Evolutionary conservation across 306 rosid genomes (phyloP), one percentile per base, ranked within the genome.

Genomic region (Psophocarpus tetragonolobus): DNA sequence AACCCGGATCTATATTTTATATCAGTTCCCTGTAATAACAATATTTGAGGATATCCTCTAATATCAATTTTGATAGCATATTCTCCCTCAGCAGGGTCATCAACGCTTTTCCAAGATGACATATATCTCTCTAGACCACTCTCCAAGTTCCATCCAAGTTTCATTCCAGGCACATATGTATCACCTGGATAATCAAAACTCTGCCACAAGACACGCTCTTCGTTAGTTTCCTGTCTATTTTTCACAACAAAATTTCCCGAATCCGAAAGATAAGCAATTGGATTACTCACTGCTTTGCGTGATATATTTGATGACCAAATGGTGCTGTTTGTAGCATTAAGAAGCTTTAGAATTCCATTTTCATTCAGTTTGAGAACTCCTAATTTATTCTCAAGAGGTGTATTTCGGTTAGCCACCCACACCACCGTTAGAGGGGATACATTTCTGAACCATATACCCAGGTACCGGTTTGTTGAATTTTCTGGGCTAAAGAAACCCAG

Each of bases 331-430:
- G 64, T 21, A 6, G 1, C 76, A 44, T 66, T 62, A 20, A 74
- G 76, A 56, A 81, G 14, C 23, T 13, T 20, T 42, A 81, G 71
- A 42, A 44, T 8, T 4, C 84, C 84, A 0, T 41, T 10, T 6
- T 58, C 51, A 6, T 39, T 20, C 54, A 81, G 7, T 66, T 56
- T 42, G 0, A 80, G 26, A 8, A 80, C 60, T n/a, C n/a, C n/a
- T n/a, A n/a, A n/a, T n/a, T n/a, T n/a, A 4, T 13, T 51, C 2
- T 42, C 13, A 12, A 73, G 75, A 7, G 80, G 75, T 1, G 38
- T 26, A 3, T 63, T 45, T 63, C 84, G 11, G 60, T 80, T 80
- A 3, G 84, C 84, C 5, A 80, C 84, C 84, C 84, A 80, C 0
- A 80, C 48, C 0, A 51, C 58, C 27, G 61, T 71, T 0, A 20